phyloP scores from a whole-genome alignment of 768 basidiomycete genomes.

The Boletus vinaceobasis region DNA sequence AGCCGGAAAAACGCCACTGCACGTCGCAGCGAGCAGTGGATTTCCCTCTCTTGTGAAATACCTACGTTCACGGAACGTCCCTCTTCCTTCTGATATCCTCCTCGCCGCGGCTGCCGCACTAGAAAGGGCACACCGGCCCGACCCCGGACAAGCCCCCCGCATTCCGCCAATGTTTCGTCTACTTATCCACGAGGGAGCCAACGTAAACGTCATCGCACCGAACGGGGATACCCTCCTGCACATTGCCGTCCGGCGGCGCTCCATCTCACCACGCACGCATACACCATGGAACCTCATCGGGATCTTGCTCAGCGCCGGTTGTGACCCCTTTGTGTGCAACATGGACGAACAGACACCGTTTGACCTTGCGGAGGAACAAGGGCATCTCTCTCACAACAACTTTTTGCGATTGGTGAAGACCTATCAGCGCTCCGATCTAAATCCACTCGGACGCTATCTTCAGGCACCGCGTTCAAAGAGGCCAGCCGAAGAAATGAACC shows the following conservation, averaged over 20 bases:
- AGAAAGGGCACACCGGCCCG: background rate
- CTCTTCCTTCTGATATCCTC: background rate
- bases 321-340: background rate
- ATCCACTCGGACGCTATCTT: background rate
- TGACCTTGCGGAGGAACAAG: background rate
- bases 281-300: background rate
- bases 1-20: background rate
- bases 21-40: background rate
- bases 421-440: background rate
- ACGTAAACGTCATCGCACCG: background rate
- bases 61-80: background rate
- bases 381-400: background rate
- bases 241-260: background rate
- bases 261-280: background rate
- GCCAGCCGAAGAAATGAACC: background rate
- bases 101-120: background rate
- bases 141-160: background rate
- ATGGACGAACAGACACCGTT: background rate
- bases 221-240: conserved; percentile 5
- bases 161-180: background rate
- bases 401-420: background rate
- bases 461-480: background rate
- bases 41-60: background rate
- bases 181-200: background rate
- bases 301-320: background rate